These are phyloP conservation scores for Oemleria cerasiformis DNA, from an alignment of 306 rosid genomes.

Conservation along the genomic window DNA sequence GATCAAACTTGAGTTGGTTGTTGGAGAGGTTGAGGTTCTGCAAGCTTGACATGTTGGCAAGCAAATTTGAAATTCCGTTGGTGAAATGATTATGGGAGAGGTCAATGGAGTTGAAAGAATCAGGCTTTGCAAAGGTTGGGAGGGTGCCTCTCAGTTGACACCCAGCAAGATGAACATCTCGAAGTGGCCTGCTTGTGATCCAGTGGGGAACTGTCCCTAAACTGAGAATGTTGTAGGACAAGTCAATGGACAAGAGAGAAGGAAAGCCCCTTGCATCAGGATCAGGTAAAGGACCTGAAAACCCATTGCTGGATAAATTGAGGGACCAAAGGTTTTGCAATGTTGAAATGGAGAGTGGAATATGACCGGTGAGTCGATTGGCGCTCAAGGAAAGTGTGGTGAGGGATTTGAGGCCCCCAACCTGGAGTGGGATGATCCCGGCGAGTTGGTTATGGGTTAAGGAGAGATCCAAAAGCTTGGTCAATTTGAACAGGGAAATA, in stretches of 20 bases:
- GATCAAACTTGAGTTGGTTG: constrained; percentile 68
- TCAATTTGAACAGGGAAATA: constrained; percentile 53
- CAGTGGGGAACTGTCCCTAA: constrained; percentile 79
- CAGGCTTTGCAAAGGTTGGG: constrained; percentile 58
- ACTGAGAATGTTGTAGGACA: constrained; percentile 77
- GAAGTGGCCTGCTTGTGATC: constrained; percentile 70
- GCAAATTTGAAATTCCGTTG: constrained; percentile 55
- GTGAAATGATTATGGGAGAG: constrained; percentile 67
- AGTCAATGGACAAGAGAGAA: constrained; percentile 80
- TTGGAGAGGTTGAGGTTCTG: constrained; percentile 73
- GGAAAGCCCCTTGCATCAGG: constrained; percentile 56
- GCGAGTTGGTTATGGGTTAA: constrained; percentile 70
- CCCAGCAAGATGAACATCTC: constrained; percentile 75
- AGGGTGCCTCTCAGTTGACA: constrained; percentile 71
- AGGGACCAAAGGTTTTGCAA: constrained; percentile 84
- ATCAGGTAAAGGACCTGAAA: constrained; percentile 66
- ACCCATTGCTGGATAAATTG: constrained; percentile 70
- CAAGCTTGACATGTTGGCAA: constrained; percentile 64
- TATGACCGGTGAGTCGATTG: constrained; percentile 57
- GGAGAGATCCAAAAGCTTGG: constrained; percentile 68
- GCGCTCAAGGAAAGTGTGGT: constrained; percentile 63
- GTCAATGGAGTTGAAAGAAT: constrained; percentile 73
- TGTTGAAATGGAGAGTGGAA: constrained; percentile 70
- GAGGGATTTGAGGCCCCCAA: constrained; percentile 63
- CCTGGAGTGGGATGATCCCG: constrained; percentile 70